phyloP scores from a whole-genome alignment of 1,284 basidiomycete species.

The Fistulinella cinereoalba region DNA sequence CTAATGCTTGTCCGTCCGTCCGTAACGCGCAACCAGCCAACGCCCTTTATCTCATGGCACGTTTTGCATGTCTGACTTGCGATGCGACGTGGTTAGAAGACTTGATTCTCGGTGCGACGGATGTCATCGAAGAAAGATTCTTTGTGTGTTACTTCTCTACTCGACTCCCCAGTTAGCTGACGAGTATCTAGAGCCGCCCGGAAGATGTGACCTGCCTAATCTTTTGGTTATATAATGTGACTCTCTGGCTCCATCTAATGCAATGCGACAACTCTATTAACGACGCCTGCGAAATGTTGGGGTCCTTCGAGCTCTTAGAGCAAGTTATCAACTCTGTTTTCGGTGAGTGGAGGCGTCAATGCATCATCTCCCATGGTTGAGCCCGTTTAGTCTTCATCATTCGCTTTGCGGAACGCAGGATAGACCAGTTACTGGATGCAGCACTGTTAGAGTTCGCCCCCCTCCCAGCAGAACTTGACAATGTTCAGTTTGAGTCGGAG shows the following conservation, averaged over 20 bases:
- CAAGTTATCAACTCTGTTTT: constrained; percentile 95
- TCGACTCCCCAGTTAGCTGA: constrained; percentile 8
- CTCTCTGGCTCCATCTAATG: constrained; percentile 86
- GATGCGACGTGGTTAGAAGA: constrained; percentile 91
- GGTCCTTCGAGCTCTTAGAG: constrained; percentile 75
- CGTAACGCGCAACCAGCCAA: constrained; percentile 80
- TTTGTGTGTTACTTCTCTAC: constrained; percentile 60
- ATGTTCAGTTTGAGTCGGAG: constrained; percentile 92
- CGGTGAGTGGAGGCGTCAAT: constrained; percentile 47
- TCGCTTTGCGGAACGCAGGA: constrained; percentile 84
- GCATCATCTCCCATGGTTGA: constrained; percentile 6
- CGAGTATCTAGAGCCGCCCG: constrained; percentile 57
- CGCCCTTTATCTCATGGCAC: constrained; percentile 77
- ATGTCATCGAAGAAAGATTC: constrained; percentile 87
- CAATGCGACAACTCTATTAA: constrained; percentile 78
- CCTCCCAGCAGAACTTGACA: constrained; percentile 74
- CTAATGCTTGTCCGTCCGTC: constrained; percentile 62
- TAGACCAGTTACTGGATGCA: constrained; percentile 83
- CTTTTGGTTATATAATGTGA: constrained; percentile 95
- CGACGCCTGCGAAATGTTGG: constrained; percentile 75
- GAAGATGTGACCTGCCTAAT: constrained; percentile 85
- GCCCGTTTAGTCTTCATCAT: constrained; percentile 82
- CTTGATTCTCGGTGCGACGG: constrained; percentile 85
- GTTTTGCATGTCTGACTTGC: constrained; percentile 83
- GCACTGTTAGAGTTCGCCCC: constrained; percentile 85